A percentile compares a stretch with the other conserved stretches of the same genome.
Evolutionary conservation across 176 grass and related monocot genomes (phyloP).

Genomic region (Miscanthus lutarioriparius): DNA sequence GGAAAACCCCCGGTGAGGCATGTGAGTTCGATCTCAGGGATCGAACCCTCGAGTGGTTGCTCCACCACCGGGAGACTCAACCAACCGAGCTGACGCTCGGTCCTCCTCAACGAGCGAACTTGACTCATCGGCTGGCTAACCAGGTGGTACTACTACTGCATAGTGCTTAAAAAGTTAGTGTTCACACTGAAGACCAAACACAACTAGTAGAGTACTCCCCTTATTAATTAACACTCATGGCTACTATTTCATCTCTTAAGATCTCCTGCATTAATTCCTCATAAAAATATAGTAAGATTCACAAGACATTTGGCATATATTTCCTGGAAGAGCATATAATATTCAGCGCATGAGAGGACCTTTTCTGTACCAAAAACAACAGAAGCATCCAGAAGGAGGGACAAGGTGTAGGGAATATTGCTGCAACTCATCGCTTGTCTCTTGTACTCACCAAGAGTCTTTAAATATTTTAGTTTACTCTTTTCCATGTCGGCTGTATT

Average conservation of each 20-base stretch:
- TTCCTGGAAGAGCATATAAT: background rate
- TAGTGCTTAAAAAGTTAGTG: background rate
- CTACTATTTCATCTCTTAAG: background rate
- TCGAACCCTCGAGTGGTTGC: no score
- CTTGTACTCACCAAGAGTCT: background rate
- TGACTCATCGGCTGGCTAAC: background rate
- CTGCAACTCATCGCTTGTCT: background rate
- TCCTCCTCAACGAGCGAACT: no score
- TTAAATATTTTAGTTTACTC: background rate
- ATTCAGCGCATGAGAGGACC: background rate
- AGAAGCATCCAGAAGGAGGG: background rate
- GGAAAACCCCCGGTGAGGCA: no score
- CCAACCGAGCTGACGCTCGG: no score
- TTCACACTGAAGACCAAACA: slow-evolving; percentile 1
- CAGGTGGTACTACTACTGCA: background rate
- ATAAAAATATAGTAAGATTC: background rate
- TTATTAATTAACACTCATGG: background rate
- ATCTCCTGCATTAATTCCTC: background rate
- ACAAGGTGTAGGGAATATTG: background rate
- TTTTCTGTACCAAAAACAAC: background rate
- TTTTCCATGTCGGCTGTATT: background rate
- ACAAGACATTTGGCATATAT: background rate
- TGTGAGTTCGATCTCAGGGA: no score
- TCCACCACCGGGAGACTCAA: no score
- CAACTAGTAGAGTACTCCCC: background rate